Conservation (phyloP, 1,284 basidiomycete species). For the Grifola frondosa region DNA sequence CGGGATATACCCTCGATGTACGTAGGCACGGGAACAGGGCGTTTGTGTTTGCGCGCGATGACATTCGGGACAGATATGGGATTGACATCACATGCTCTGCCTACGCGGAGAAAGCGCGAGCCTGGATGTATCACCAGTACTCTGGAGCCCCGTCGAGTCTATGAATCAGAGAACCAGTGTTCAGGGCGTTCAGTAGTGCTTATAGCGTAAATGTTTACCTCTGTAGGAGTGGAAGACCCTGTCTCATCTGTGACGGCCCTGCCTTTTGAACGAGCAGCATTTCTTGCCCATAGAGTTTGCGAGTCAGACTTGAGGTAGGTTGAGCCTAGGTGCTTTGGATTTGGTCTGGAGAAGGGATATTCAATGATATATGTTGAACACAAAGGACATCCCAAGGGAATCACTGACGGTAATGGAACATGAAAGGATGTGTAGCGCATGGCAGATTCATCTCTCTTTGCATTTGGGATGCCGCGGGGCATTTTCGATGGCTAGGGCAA, state of each 20-base stretch:
- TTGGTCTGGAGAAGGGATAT: constrained; percentile 44
- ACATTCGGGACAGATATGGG: constrained; percentile 77
- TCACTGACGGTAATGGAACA: constrained; percentile 69
- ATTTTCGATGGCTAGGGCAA: constrained; percentile 36
- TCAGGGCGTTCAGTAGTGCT: constrained; percentile 10
- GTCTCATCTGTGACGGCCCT: constrained; percentile 17
- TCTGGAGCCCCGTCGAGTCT: constrained; percentile 67
- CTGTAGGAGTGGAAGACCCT: constrained; percentile 35
- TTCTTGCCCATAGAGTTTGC: constrained; percentile 72
- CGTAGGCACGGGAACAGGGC: constrained; percentile 40
- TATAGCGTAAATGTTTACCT: constrained; percentile 37
- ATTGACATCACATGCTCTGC: constrained; percentile 85
- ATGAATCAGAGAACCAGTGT: constrained; percentile 18
- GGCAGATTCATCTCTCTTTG: constrained; percentile 74
- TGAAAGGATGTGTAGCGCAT: constrained; percentile 78
- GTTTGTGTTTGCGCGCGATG: constrained; percentile 66
- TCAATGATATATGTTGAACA: background rate
- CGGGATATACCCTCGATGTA: constrained; percentile 54
- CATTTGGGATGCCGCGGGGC: constrained; percentile 79
- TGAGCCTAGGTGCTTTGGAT: constrained; percentile 74
- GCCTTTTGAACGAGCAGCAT: constrained; percentile 41
- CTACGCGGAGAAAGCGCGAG: constrained; percentile 84
- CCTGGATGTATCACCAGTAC: constrained; percentile 94
- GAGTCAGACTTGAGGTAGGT: constrained; percentile 71
- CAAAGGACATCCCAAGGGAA: background rate